Evolutionary conservation across 345 rosid species (phyloP).

Genomic region (Clarkia xantiana): DNA sequence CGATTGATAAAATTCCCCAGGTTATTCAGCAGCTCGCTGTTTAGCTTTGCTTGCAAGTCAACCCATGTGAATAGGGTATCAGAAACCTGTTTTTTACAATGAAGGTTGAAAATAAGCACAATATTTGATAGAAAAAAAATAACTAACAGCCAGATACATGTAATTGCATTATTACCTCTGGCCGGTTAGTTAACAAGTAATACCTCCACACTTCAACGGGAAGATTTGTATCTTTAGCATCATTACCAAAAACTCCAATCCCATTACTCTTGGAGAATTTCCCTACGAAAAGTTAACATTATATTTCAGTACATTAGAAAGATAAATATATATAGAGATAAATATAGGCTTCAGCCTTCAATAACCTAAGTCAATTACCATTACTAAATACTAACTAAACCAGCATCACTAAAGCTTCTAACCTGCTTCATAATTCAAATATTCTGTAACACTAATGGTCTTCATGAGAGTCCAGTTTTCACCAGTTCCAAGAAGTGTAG

Average conservation of each 20-base stretch:
- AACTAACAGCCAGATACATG: not conserved
- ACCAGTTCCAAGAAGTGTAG: constrained; percentile 68
- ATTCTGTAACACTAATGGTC: constrained; percentile 89
- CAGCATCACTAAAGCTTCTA: constrained; percentile 8
- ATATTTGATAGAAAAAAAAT: not conserved
- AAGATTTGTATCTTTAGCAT: constrained; percentile 77
- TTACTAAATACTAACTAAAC: not conserved
- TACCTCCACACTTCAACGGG: constrained; percentile 99
- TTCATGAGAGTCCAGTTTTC: constrained; percentile 96
- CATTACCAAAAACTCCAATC: constrained; percentile 94
- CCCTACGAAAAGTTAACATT: constrained; percentile 30
- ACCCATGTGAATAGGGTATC: constrained; percentile 47
- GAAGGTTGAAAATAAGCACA: constrained; percentile 2
- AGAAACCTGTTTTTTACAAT: constrained; percentile 24
- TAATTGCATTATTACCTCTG: constrained; percentile 50
- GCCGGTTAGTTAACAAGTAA: constrained; percentile 84
- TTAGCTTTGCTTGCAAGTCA: constrained; percentile 56
- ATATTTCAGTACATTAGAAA: too few species aligned
- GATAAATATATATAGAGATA: too few species aligned
- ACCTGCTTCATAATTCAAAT: constrained; percentile 91
- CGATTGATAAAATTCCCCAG: constrained; percentile 55
- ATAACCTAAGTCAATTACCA: too few species aligned
- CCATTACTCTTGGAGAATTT: constrained; percentile 97
- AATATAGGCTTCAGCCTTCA: too few species aligned
- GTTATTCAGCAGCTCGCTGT: constrained; percentile 41